These are phyloP conservation scores for Orbilia brochopaga DNA, from an alignment of 2,329 filamentous ascomycete genomes.

Conservation along the genomic window DNA sequence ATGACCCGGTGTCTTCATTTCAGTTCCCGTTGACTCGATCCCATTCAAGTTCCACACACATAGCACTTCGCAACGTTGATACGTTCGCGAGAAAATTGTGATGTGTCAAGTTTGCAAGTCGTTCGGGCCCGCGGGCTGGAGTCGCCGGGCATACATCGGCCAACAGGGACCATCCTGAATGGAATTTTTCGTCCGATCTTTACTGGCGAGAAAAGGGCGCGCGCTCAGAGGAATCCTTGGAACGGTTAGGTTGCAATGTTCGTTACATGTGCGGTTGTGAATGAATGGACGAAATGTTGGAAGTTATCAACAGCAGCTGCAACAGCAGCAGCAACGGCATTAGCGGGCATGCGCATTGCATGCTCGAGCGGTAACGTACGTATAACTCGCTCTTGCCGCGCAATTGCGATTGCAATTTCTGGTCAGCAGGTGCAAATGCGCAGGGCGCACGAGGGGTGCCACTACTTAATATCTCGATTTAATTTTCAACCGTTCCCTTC, in stretches of 20 bases:
- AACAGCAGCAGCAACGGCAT: slow-evolving; percentile 5
- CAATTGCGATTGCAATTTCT: slow-evolving; percentile 14
- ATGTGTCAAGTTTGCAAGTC: slow-evolving; percentile 14
- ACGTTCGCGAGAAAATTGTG: neutral
- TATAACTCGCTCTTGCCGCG: slow-evolving; percentile 15
- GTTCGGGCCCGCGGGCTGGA: slow-evolving; percentile 5
- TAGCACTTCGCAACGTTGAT: neutral
- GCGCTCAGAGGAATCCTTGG: neutral
- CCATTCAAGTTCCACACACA: neutral
- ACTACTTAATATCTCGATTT: neutral
- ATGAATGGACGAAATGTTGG: slow-evolving; percentile 11
- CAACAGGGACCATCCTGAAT: slow-evolving; percentile 43
- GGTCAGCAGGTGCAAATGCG: neutral
- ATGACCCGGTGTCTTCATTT: no score
- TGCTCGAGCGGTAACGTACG: neutral
- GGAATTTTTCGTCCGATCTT: slow-evolving; percentile 47
- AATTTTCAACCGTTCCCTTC: neutral
- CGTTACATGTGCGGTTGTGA: neutral
- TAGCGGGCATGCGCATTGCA: neutral
- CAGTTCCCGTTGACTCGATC: no score
- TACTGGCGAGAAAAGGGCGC: slow-evolving; percentile 23
- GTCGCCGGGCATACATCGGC: slow-evolving; percentile 23
- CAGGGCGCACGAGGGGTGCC: slow-evolving; percentile 1
- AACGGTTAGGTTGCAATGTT: neutral
- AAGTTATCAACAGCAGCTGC: neutral